Base-by-base conservation (phyloP, 192 early-diverging fungal genomes). In the Backusella westeae region DNA sequence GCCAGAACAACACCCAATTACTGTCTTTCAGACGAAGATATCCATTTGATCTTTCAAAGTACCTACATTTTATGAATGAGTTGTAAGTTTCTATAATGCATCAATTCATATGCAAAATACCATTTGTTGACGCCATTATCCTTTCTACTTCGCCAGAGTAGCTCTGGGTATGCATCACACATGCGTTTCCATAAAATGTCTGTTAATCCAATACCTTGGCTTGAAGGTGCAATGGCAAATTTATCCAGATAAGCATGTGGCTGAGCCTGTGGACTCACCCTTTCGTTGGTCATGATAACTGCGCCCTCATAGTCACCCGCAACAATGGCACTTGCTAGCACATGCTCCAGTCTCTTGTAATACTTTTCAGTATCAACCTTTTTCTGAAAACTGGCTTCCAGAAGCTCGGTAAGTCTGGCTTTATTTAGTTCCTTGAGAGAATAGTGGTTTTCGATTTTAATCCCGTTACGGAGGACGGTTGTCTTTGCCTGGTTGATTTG, bases 241-340 rank as follows among this genome's bases (percentile, higher is more conserved):
- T 98, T 98, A 86, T 98, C 97, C 26, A 98, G 81, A 73, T 98
- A 98, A 26, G 83, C 71, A 14, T 76, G 70, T 6, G 56, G 19
- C 21, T 26, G 67, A 10, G 49, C 19, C n/a, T 69, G 72, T 12
- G 77, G 69, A 67, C 65, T 63, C 17, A 34, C 63, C 19, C 66
- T 73, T 77, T 97, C 96, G 29, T 85, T 73, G 0, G 96, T 97
- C 36, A 96, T 90, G 17, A 97, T 87, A 0, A 92, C 93, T 0
- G 95, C 96, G 29, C 97, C 97, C 78, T 95, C 88, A 82, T 98
- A 98, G 73, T 96, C 94, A 6, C 96, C 97, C 0, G 94, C 94
- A 36, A 98, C 78, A 44, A 96, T 96, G 26, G 93, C 85, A 5
- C 84, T 78, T 42, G 86, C 85, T 17, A 92, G 80, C 34, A 80